These are phyloP conservation scores for Agarophyton chilense DNA, from an alignment of 23 red algal genomes.

Conservation along the genomic window DNA sequence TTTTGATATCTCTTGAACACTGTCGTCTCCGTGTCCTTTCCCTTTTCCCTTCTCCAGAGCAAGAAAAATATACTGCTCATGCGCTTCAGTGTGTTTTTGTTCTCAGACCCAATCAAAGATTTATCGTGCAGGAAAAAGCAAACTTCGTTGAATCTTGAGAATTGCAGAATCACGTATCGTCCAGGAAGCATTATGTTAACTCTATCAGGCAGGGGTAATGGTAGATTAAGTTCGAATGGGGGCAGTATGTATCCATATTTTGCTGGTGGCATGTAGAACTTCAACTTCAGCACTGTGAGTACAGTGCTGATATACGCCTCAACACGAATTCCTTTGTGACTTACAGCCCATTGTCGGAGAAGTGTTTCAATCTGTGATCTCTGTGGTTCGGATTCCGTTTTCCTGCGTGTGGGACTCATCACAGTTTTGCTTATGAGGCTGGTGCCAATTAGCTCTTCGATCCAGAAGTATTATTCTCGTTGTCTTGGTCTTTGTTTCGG, in stretches of 20 bases:
- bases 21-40: background rate
- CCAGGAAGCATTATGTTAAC: slow-evolving; percentile 28
- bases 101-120: background rate
- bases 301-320: background rate
- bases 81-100: background rate
- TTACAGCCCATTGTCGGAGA: background rate
- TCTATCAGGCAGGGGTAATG: slow-evolving; percentile 6
- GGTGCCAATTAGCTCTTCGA: background rate
- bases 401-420: background rate
- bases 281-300: background rate
- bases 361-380: background rate
- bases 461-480: background rate
- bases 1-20: slow-evolving; percentile 1
- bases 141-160: slow-evolving; percentile 22
- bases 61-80: background rate
- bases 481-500: background rate
- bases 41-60: background rate
- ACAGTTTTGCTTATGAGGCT: background rate
- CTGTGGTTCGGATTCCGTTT: background rate
- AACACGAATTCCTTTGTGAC: background rate
- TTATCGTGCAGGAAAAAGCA: slow-evolving; percentile 5
- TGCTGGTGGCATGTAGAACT: background rate
- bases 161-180: background rate
- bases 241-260: slow-evolving; percentile 6
- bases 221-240: slow-evolving; percentile 6